phyloP scores from a whole-genome alignment of 306 rosid species.

The Trichosanthes truncata region DNA sequence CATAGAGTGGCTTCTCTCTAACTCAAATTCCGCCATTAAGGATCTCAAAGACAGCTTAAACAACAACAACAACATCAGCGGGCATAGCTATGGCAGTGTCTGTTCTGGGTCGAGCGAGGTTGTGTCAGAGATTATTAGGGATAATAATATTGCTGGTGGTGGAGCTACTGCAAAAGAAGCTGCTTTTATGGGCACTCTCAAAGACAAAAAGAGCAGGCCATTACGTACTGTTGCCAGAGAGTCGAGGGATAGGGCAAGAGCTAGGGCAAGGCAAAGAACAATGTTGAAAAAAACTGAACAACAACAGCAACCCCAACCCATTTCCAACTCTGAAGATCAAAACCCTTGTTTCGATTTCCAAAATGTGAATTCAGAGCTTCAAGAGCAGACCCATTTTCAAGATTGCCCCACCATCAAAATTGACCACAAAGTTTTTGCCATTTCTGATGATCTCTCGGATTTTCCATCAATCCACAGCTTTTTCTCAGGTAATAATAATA shows the following conservation, averaged over 20 bases:
- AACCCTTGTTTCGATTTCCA: background rate
- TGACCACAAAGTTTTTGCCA: background rate
- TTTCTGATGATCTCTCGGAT: background rate
- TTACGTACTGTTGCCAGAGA: conserved; percentile 17
- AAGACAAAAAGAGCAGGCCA: conserved; percentile 8
- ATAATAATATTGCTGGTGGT: background rate
- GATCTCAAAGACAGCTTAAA: conserved; percentile 19
- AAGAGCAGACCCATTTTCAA: background rate
- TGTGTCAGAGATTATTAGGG: background rate
- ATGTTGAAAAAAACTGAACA: conserved; percentile 10
- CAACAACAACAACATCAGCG: background rate
- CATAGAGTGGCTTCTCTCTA: conserved; percentile 38
- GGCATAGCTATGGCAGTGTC: conserved; percentile 7
- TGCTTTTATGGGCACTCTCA: background rate
- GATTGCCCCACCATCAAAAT: too few species aligned
- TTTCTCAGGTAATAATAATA: background rate
- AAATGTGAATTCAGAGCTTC: background rate
- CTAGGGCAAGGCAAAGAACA: conserved; percentile 46
- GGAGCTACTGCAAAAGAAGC: background rate
- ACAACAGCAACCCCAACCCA: too few species aligned
- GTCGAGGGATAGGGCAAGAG: conserved; percentile 44
- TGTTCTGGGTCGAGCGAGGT: background rate
- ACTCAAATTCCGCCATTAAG: conserved; percentile 33
- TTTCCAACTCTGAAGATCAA: too few species aligned
- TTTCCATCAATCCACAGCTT: background rate